A percentile compares a stretch with the other conserved stretches of the same genome.
These are phyloP conservation scores for Aspergillus sp. DNA, from an alignment of 2,329 filamentous ascomycete genomes.

Conservation along the genomic window DNA sequence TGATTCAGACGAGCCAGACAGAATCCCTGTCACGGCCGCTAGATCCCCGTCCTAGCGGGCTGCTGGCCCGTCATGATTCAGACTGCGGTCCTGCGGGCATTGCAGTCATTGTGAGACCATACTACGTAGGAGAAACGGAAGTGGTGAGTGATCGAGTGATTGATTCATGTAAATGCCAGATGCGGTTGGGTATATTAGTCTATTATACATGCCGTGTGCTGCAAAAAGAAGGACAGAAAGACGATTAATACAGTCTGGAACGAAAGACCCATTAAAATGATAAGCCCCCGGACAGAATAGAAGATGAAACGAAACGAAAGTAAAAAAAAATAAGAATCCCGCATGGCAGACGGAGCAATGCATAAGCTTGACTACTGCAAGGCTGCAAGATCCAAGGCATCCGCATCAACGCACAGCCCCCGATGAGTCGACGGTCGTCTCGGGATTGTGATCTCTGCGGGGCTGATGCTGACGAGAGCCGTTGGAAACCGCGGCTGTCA, in stretches of 20 bases:
- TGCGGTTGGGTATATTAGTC: conserved; percentile 40
- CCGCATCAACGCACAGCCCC: not conserved
- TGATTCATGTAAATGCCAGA: conserved; percentile 15
- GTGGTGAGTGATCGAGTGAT: conserved; percentile 10
- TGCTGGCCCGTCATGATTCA: conserved; percentile 6
- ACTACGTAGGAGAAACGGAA: not conserved
- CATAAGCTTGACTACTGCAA: too few species aligned
- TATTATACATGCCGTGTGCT: conserved; percentile 37
- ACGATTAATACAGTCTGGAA: conserved; percentile 16
- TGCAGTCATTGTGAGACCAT: conserved; percentile 9
- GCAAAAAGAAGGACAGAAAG: conserved; percentile 17
- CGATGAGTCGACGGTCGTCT: not conserved
- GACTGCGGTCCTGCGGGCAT: too few species aligned
- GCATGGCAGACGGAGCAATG: conserved; percentile 5
- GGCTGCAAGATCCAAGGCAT: not conserved
- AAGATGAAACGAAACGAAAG: conserved; percentile 8
- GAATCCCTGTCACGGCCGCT: not conserved
- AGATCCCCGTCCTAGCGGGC: not conserved
- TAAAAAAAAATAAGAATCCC: conserved; percentile 8
- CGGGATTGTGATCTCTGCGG: conserved; percentile 10
- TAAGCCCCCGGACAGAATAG: conserved; percentile 8
- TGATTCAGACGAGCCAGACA: not conserved
- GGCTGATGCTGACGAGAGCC: conserved; percentile 13
- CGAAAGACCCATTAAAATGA: conserved; percentile 5
- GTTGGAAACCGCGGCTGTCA: conserved; percentile 3